phyloP scores from a whole-genome alignment of 306 rosid genomes.

The Acacia melanoxylon region DNA sequence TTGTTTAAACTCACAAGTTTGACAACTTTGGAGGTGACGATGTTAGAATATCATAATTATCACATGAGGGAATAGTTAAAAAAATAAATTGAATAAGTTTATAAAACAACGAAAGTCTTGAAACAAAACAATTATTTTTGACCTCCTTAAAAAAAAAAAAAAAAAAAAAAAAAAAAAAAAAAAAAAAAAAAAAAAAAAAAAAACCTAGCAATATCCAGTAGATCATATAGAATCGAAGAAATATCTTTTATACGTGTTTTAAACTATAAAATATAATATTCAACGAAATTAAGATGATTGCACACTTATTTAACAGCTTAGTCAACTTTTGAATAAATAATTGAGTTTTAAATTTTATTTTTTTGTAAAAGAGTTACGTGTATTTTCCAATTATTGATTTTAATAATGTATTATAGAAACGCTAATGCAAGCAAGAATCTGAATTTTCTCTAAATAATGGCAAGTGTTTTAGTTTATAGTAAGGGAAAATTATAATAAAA shows the following conservation, averaged over 20 bases:
- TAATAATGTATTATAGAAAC: not conserved
- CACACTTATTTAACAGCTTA: not conserved
- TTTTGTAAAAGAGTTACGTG: not conserved
- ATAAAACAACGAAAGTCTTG: not conserved
- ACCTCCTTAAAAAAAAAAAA: too few relatives aligned
- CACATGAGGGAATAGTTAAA: not conserved
- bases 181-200: too few relatives aligned
- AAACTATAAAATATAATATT: not conserved
- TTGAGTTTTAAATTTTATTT: not conserved
- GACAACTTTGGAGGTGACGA: not conserved
- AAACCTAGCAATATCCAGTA: too few relatives aligned
- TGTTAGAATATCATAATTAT: not conserved
- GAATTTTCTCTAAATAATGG: not conserved
- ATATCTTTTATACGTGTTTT: not conserved
- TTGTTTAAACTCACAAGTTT: too few relatives aligned
- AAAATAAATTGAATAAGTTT: not conserved
- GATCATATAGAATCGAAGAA: not conserved
- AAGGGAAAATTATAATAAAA: too few relatives aligned
- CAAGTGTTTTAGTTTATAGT: not conserved
- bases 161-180: too few relatives aligned
- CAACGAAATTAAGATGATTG: not conserved
- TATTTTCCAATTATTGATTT: not conserved
- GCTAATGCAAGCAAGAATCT: not conserved
- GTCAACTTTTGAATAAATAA: not conserved
- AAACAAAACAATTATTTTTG: not conserved